phyloP scores from a whole-genome alignment of 75 land plant genomes.

The Gnetum montanum region DNA sequence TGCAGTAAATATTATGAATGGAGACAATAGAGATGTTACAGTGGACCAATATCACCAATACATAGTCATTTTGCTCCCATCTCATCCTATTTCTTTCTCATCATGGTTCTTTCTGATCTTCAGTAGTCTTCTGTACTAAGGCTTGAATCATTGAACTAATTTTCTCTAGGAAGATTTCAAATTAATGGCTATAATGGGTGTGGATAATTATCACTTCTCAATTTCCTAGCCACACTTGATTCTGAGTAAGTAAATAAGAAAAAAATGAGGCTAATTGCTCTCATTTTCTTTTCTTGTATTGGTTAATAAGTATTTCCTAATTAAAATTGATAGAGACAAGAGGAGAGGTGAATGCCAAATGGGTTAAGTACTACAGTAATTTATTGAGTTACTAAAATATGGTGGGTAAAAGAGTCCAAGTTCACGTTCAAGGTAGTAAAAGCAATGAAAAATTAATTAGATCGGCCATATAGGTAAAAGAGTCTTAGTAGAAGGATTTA shows the following conservation, averaged over 20 bases:
- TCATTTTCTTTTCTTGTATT: neutral
- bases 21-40: conserved; percentile 32
- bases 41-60: conserved; percentile 42
- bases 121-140: neutral
- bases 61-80: neutral
- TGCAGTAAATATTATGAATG: conserved; percentile 35
- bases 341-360: neutral
- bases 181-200: neutral
- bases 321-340: neutral
- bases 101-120: neutral
- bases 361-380: neutral
- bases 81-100: neutral
- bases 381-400: neutral
- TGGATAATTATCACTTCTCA: too few relatives aligned
- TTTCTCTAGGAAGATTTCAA: neutral
- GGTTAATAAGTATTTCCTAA: neutral
- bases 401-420: conserved; percentile 11
- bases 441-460: too few relatives aligned
- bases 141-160: neutral
- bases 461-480: too few relatives aligned
- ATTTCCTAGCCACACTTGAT: neutral
- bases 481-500: too few relatives aligned
- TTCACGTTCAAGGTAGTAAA: conserved; percentile 16
- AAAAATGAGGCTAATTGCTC: neutral
- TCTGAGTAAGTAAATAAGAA: neutral